These are phyloP conservation scores for Phytophthora cactorum DNA, from an alignment of 352 stramenopile species.

Conservation along the genomic window DNA sequence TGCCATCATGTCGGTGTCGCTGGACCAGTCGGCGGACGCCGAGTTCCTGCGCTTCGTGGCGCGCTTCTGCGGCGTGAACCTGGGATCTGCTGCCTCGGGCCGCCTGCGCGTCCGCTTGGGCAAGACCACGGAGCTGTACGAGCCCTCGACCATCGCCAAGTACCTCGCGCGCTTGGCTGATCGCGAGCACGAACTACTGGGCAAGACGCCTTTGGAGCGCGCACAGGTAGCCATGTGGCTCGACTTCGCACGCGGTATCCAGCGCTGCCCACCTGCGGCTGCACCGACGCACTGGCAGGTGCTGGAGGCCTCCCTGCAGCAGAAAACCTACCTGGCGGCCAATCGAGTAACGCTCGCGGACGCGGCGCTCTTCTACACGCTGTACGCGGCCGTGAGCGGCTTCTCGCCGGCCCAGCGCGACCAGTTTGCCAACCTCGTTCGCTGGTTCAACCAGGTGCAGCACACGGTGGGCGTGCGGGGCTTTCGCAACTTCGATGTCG, in stretches of 20 bases:
- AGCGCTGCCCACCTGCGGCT: constrained; percentile 43
- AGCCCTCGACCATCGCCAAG: constrained; percentile 78
- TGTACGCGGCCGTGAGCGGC: constrained; percentile 47
- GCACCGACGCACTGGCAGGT: constrained; percentile 63
- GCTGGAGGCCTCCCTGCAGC: constrained; percentile 60
- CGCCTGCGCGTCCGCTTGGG: constrained; percentile 76
- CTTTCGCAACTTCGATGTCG: constrained; percentile 77
- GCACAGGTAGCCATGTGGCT: constrained; percentile 84
- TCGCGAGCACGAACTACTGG: constrained; percentile 73
- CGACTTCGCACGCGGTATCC: constrained; percentile 61
- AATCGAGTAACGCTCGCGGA: constrained; percentile 82
- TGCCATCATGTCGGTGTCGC: constrained; percentile 74
- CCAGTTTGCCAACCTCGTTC: constrained; percentile 65
- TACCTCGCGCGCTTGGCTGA: constrained; percentile 77
- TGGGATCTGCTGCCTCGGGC: constrained; percentile 72
- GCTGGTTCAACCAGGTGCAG: constrained; percentile 90
- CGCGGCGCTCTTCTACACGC: constrained; percentile 74
- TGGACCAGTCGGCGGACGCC: constrained; percentile 77
- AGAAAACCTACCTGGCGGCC: constrained; percentile 71
- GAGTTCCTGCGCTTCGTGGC: constrained; percentile 85
- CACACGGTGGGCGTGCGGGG: constrained; percentile 83
- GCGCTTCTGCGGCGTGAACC: constrained; percentile 81
- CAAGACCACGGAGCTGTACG: constrained; percentile 77
- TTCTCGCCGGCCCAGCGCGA: constrained; percentile 49
- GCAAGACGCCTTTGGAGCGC: constrained; percentile 64